Evolutionary conservation across 257 asterid genomes (phyloP), one percentile per base, ranked within the genome.

Genomic region (Mitragyna speciosa): DNA sequence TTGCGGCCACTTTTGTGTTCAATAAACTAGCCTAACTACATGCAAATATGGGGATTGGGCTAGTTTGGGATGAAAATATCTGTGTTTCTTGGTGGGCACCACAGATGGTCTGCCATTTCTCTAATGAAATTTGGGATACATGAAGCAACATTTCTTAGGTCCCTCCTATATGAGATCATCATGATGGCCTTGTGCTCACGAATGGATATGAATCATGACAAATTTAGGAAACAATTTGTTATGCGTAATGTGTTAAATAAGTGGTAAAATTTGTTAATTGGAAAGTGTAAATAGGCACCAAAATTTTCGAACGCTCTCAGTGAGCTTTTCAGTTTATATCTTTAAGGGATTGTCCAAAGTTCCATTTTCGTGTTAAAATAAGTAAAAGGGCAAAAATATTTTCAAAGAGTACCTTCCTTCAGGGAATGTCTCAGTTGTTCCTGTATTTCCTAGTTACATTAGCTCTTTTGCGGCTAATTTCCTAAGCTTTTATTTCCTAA

Each of bases 161-260:
- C 59, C 66, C 72, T n/a, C 12, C 43, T n/a, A 63, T 24, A 39
- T 15, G 61, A 80, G 41, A n/a, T n/a, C 73, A 88, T 93, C 91
- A 90, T 84, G 67, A 81, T 78, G 76, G 82, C 88, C 83, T 75
- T 82, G 66, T 83, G 82, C 86, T 90, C 97, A 92, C 97, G 97
- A 88, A 88, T 91, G 96, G 90, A 84, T 86, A 64, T 85, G 83
- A 69, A 88, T 90, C 84, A 88, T 89, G 45, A 77, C 78, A 80
- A 54, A 61, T 78, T 66, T 79, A 63, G 80, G 77, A 80, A 54
- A 81, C 66, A 47, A 73, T 78, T 83, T 85, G n/a, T 24, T 82
- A 93, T 88, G n/a, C 8, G n/a, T n/a, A n/a, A n/a, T n/a, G n/a
- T n/a, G n/a, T n/a, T n/a, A n/a, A n/a, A n/a, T n/a, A n/a, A n/a